A percentile compares a stretch with the other conserved stretches of the same genome.
phyloP scores from a whole-genome alignment of 495 filamentous ascomycete genomes.

The Chlorociboria aeruginascens region DNA sequence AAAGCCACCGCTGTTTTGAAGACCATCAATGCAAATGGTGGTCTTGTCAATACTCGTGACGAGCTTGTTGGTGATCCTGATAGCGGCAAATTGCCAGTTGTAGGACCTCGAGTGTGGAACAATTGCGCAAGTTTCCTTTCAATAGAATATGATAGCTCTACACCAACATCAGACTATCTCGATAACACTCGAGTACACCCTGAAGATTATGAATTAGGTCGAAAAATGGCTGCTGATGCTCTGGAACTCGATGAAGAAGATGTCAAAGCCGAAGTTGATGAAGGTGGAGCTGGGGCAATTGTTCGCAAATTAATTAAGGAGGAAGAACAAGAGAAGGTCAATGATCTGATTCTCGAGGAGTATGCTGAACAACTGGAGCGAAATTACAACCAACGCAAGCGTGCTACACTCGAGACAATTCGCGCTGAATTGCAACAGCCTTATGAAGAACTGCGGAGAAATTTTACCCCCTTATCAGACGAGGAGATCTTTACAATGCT shows the following conservation, averaged over 20 bases:
- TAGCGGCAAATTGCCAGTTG: constrained; percentile 60
- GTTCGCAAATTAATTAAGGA: constrained; percentile 87
- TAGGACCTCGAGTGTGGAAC: constrained; percentile 84
- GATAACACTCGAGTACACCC: constrained; percentile 96
- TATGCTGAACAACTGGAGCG: constrained; percentile 92
- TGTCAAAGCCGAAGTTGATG: constrained; percentile 83
- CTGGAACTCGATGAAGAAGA: constrained; percentile 95
- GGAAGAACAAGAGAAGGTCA: constrained; percentile 84
- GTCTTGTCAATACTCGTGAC: constrained; percentile 64
- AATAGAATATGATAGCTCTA: constrained; percentile 71
- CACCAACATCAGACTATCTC: constrained; percentile 73
- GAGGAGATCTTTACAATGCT: constrained; percentile 96
- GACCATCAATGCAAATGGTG: constrained; percentile 79
- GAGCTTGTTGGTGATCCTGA: constrained; percentile 81
- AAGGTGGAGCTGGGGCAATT: constrained; percentile 77
- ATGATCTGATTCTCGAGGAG: constrained; percentile 90
- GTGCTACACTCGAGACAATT: constrained; percentile 92
- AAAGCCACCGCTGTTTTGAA: constrained; percentile 84
- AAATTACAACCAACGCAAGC: constrained; percentile 87
- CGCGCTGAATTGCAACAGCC: constrained; percentile 84
- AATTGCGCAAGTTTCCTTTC: constrained; percentile 93
- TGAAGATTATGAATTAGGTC: constrained; percentile 92
- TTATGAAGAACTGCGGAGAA: constrained; percentile 85
- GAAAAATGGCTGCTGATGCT: constrained; percentile 97
- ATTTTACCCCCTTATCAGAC: constrained; percentile 53